phyloP scores from a whole-genome alignment of 2,329 filamentous ascomycete species.

The Parascedosporium putredinis region DNA sequence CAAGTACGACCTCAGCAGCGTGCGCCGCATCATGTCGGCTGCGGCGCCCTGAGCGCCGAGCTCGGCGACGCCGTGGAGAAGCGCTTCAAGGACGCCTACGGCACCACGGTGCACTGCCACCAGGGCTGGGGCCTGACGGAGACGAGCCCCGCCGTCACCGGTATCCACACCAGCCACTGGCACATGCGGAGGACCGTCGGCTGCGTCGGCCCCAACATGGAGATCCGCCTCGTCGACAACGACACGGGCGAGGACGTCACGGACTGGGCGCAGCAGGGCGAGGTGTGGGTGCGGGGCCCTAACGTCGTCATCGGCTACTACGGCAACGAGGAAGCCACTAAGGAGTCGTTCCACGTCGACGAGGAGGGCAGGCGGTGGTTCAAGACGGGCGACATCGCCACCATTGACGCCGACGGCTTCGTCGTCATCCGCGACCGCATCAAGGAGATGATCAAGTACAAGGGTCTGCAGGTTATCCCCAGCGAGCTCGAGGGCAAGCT shows the following conservation, averaged over 20 bases:
- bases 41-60: background rate
- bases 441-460: constrained; percentile 33
- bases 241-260: background rate
- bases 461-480: constrained; percentile 48
- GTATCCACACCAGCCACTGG: background rate
- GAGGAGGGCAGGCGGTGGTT: constrained; percentile 42
- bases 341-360: background rate
- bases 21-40: background rate
- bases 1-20: background rate
- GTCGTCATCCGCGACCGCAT: constrained; percentile 75
- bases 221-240: background rate
- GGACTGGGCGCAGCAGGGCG: background rate
- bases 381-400: constrained; percentile 69
- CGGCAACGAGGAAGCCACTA: background rate
- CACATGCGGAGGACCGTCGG: background rate
- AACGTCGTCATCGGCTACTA: background rate
- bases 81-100: background rate
- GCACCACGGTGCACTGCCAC: background rate
- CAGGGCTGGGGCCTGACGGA: background rate
- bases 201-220: background rate
- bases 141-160: background rate
- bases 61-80: background rate
- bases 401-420: constrained; percentile 51
- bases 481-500: constrained; percentile 48
- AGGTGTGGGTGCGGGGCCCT: background rate